Conservation (phyloP, 2,329 filamentous ascomycete species). For the Pseudocercospora fuligena region DNA sequence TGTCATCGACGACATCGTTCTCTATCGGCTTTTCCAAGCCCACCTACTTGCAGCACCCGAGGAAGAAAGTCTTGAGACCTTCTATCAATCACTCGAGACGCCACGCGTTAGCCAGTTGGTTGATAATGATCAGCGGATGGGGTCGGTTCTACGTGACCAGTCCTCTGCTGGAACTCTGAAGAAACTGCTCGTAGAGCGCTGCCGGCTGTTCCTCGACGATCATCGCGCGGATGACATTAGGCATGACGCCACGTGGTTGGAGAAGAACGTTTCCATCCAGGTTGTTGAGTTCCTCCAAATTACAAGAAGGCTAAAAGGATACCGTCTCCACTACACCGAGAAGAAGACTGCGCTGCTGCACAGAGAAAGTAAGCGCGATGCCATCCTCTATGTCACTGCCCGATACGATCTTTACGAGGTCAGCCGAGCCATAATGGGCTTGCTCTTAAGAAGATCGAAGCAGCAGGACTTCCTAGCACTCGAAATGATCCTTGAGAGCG, state of each 20-base stretch:
- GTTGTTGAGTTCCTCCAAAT: constrained; percentile 79
- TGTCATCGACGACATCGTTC: constrained; percentile 85
- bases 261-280: constrained; percentile 79
- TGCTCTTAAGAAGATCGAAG: constrained; percentile 80
- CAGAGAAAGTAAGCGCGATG: constrained; percentile 57
- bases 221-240: constrained; percentile 78
- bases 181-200: constrained; percentile 83
- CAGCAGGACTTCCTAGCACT: constrained; percentile 89
- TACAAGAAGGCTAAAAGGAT: constrained; percentile 74
- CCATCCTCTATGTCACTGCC: constrained; percentile 76
- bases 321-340: constrained; percentile 69
- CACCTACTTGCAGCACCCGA: constrained; percentile 84
- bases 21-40: constrained; percentile 85
- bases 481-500: constrained; percentile 86
- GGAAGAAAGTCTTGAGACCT: constrained; percentile 82
- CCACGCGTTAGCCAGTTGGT: constrained; percentile 76
- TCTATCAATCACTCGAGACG: constrained; percentile 82
- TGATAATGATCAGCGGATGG: constrained; percentile 76
- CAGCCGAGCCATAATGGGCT: constrained; percentile 80
- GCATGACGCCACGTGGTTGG: constrained; percentile 88
- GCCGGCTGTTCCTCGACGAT: constrained; percentile 87
- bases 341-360: constrained; percentile 76
- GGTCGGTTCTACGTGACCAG: constrained; percentile 69
- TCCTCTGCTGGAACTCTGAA: constrained; percentile 70
- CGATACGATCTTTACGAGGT: constrained; percentile 89